Evolutionary conservation across 768 basidiomycete species (phyloP), one percentile per base, ranked within the genome.

Genomic region (Podaxis sp.): DNA sequence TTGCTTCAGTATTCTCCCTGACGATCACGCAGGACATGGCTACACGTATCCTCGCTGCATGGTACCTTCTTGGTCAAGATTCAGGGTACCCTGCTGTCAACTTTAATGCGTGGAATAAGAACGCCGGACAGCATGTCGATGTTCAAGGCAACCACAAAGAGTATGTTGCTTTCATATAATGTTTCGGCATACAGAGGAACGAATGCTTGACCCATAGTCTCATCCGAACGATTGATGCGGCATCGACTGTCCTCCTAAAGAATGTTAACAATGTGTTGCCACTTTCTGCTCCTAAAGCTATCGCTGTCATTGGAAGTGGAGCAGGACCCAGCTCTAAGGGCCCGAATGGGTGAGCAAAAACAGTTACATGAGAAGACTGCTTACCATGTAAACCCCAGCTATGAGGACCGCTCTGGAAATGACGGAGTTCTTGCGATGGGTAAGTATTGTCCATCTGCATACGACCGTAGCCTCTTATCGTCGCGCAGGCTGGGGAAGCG

Each of bases 41-140:
- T 0, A 83, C 83, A 2, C 84, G 90, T 19, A 87, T 92, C 63
- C 70, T 92, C 9, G 87, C 89, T 17, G 81, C 82, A 6, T 92
- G 85, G 82, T 83, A 82, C 63, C 74, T 84, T 12, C 69, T 84
- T 15, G 79, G 80, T 17, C 86, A 87, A 74, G 84, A 90, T 69
- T 76, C 76, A 15, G 80, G 76, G 6, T 90, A 75, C 70, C 87
- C 88, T 2, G 73, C 76, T 0, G 80, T 84, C 58, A 88, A 88
- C 75, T 90, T 89, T 72, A 79, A 88, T 67, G 76, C 82, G 0
- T 80, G 78, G 83, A 76, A 80, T 59, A 63, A 70, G 28, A 75
- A 75, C 28, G 73, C 77, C 52, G 79, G 78, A 68, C 74, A 73
- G 15, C 78, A 85, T 64, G 77, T 85, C 33, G 80, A 86, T 68